phyloP scores from a whole-genome alignment of 768 basidiomycete species.

The Suillus subluteus region DNA sequence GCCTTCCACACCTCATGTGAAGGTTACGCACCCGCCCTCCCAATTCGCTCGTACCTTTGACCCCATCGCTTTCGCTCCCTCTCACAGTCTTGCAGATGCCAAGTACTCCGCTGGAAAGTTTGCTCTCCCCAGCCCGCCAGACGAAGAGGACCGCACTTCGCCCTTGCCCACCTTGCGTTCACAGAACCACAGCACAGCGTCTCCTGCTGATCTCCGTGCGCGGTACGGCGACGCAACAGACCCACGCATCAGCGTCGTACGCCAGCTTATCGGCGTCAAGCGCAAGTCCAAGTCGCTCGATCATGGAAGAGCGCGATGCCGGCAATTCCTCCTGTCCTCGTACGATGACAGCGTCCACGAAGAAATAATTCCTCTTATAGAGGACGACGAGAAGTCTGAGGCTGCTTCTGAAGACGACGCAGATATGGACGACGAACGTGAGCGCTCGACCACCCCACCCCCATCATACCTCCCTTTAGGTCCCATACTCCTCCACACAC shows the following conservation, averaged over 20 bases:
- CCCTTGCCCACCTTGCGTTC: conserved; percentile 20
- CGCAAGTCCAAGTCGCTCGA: conserved; percentile 59
- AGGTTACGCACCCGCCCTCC: conserved; percentile 40
- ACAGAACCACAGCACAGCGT: conserved; percentile 10
- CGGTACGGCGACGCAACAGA: conserved; percentile 68
- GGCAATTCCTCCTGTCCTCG: conserved; percentile 49
- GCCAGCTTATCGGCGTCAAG: conserved; percentile 71
- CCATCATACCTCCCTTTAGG: conserved; percentile 75
- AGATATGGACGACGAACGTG: conserved; percentile 36
- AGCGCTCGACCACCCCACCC: conserved; percentile 67
- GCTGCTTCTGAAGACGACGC: conserved; percentile 44
- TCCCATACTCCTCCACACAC: conserved; percentile 65
- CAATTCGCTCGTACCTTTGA: conserved; percentile 50
- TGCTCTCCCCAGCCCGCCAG: conserved; percentile 63
- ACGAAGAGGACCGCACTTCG: conserved; percentile 46
- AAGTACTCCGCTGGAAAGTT: conserved; percentile 82
- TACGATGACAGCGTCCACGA: conserved; percentile 39
- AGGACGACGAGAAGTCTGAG: conserved; percentile 43
- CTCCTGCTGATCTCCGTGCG: conserved; percentile 26
- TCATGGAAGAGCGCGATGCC: conserved; percentile 40
- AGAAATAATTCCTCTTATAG: conserved; percentile 19
- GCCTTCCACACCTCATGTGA: conserved; percentile 58
- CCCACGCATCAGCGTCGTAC: conserved; percentile 69
- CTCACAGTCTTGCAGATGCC: conserved; percentile 64
- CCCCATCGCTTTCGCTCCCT: conserved; percentile 72